Conservation (phyloP, 176 grass and related monocot species). For the barley (Hordeum vulgare) region MorexV3_pseudomolecules_assembly NC_058518.1:431465981-431466480, state of each 20-base stretch:
- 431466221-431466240: conserved; percentile 77
- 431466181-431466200: conserved; percentile 52
- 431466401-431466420: conserved; percentile 72
- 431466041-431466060: not conserved
- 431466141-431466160: not conserved
- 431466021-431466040: not conserved
- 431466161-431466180: conserved; percentile 18
- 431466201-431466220: conserved; percentile 97
- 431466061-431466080: not conserved
- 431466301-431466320: not conserved
- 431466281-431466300: conserved; percentile 10
- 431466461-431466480: conserved; percentile 78
- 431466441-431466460: conserved; percentile 96
- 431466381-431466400: not conserved
- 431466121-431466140: not conserved
- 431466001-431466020: not conserved
- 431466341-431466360: not conserved
- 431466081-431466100: conserved; percentile 17
- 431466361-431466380: not conserved
- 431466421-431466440: conserved; percentile 87
- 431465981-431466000: not conserved
- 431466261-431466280: conserved; percentile 94
- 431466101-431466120: not conserved
- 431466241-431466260: conserved; percentile 78
- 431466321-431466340: not conserved